Evolutionary conservation across 2,329 filamentous ascomycete genomes (phyloP).

Genomic region (Aspergillus pseudoviridinutans): DNA sequence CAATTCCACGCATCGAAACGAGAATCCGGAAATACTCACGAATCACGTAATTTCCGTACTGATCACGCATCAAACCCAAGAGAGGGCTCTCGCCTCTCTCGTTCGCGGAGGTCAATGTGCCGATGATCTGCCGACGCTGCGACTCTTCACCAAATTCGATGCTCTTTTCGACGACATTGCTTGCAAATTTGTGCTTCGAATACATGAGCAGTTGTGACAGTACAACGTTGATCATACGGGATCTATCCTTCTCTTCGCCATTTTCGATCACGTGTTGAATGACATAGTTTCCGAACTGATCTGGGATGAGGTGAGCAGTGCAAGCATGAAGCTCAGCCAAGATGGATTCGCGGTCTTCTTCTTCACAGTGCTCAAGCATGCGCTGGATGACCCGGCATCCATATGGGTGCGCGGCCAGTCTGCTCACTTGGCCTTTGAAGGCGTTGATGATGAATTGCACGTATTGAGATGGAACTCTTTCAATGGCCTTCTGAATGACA

Average conservation of each 20-base stretch:
- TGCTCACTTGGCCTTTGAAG: slow-evolving; percentile 69
- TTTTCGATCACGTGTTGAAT: slow-evolving; percentile 85
- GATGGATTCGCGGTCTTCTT: slow-evolving; percentile 66
- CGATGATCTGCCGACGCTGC: slow-evolving; percentile 67
- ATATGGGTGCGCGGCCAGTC: slow-evolving; percentile 73
- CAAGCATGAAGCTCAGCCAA: slow-evolving; percentile 74
- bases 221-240: slow-evolving; percentile 69
- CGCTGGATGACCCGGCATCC: slow-evolving; percentile 92
- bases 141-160: slow-evolving; percentile 66
- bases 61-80: slow-evolving; percentile 76
- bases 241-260: slow-evolving; percentile 68
- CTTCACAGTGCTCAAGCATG: slow-evolving; percentile 77
- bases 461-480: slow-evolving; percentile 70
- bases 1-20: slow-evolving; percentile 9
- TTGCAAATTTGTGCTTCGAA: slow-evolving; percentile 94
- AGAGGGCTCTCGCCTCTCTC: slow-evolving; percentile 67
- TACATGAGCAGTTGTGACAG: slow-evolving; percentile 66
- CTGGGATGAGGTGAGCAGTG: slow-evolving; percentile 68
- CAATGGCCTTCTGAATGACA: slow-evolving; percentile 90
- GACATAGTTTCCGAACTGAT: slow-evolving; percentile 95
- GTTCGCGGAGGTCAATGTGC: slow-evolving; percentile 56
- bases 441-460: slow-evolving; percentile 82
- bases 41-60: slow-evolving; percentile 93
- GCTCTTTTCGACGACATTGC: slow-evolving; percentile 95
- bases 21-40: slow-evolving; percentile 58